Percentiles rank a stretch among this genome's conserved stretches.
Conservation (phyloP, 768 basidiomycete genomes). For the Suillus brevipes region DNA sequence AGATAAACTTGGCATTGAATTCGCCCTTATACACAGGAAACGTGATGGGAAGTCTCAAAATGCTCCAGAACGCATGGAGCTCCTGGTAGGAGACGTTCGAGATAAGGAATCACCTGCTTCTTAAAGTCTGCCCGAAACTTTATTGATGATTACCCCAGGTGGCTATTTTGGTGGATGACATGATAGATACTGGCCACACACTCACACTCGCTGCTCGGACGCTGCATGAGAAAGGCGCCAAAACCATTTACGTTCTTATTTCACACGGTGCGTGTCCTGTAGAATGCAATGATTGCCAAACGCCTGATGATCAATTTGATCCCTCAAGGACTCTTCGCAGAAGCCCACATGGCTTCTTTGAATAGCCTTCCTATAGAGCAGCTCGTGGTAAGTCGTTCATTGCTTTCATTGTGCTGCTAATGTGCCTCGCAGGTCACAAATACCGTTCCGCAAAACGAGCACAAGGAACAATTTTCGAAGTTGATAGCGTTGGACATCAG, state of each 20-base stretch:
- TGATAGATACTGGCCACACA: slow-evolving; percentile 97
- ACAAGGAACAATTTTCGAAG: slow-evolving; percentile 65
- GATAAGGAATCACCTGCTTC: slow-evolving; percentile 62
- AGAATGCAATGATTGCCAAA: slow-evolving; percentile 5
- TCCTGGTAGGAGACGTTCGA: slow-evolving; percentile 91
- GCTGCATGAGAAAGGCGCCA: slow-evolving; percentile 88
- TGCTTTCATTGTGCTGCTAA: not conserved
- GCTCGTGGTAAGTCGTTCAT: slow-evolving; percentile 65
- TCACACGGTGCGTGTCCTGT: slow-evolving; percentile 71
- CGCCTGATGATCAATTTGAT: slow-evolving; percentile 5
- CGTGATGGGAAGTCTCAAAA: slow-evolving; percentile 66
- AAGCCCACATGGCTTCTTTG: slow-evolving; percentile 66
- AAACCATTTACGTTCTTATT: slow-evolving; percentile 80
- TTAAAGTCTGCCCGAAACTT: not conserved
- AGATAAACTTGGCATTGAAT: slow-evolving; percentile 92
- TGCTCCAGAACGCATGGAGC: slow-evolving; percentile 82
- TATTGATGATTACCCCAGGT: slow-evolving; percentile 45
- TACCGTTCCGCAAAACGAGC: slow-evolving; percentile 82
- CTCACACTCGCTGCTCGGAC: slow-evolving; percentile 80
- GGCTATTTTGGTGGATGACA: slow-evolving; percentile 96
- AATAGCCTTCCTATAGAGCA: slow-evolving; percentile 75
- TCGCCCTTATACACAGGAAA: slow-evolving; percentile 93
- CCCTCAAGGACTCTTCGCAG: slow-evolving; percentile 71
- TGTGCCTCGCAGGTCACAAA: slow-evolving; percentile 75
- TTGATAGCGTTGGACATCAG: slow-evolving; percentile 89